Base-by-base conservation (phyloP, 495 filamentous ascomycete species). In the Aspergillus panamensis region DNA sequence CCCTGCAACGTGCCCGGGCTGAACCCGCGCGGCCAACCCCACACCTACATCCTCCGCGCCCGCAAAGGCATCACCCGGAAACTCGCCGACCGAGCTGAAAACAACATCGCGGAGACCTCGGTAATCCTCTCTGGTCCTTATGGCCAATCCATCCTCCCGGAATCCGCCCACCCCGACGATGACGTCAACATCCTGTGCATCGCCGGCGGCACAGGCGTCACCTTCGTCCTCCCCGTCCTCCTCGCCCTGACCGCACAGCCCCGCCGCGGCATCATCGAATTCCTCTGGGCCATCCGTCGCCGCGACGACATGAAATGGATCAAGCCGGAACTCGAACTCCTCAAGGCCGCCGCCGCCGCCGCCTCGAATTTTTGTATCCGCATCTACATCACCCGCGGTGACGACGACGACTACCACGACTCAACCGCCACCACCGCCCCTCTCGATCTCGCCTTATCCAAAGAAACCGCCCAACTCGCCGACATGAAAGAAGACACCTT, bases 201-300 rank as follows among this genome's bases (percentile, higher is more conserved):
- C 1, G 84, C 85, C 5, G 84, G 86, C 31, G 84, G 87, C 8
- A 88, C 85, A 0, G 85, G 85, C 5, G 80, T 87, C 35, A 80
- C 84, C 0, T 87, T 83, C 60, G 77, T 84, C 2, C 73, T 87
- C 0, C 84, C 85, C 0, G 65, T 84, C 0, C 64, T 86, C 1
- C 73, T 82, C 8, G 62, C 72, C 0, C 59, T 84, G 19, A 64
- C 72, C 14, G 64, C 71, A 13, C 39, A 51, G 33, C 68, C 51
- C 51, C 64, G 45, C 53, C 54, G 51, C 57, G 66, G 65, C 14
- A 59, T 51, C 29, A n/a, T 88, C 5, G 80, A 84, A 48, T 76
- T 89, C 21, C 76, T 86, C 30, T 88, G 85, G 85, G 80, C 82
- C 7, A 69, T 87, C 8, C 79, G 83, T 39, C 72, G 76, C 13